phyloP scores from a whole-genome alignment of 371 early-diverging fungal genomes.

The Mortierella sp. region DNA sequence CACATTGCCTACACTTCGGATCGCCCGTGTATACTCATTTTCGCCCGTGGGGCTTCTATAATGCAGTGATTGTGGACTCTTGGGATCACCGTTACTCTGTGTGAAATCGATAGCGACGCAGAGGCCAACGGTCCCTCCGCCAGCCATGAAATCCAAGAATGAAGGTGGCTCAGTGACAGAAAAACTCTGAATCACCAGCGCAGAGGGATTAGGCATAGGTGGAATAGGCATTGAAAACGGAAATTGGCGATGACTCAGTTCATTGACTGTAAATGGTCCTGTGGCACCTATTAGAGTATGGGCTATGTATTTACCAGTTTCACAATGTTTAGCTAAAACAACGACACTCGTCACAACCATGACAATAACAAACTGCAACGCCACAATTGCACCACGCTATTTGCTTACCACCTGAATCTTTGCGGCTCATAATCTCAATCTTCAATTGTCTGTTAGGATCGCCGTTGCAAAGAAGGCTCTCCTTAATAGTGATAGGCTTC shows the following conservation, averaged over 20 bases:
- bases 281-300: constrained; percentile 35
- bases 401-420: constrained; percentile 33
- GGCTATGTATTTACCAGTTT: not conserved
- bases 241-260: constrained; percentile 17
- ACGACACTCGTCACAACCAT: too few relatives aligned
- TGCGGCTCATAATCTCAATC: constrained; percentile 45
- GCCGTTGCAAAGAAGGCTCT: constrained; percentile 45
- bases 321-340: too few relatives aligned
- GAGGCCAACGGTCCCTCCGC: constrained; percentile 58
- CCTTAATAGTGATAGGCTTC: constrained; percentile 43
- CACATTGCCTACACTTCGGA: constrained; percentile 59
- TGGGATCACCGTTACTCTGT: constrained; percentile 61
- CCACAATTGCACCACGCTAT: not conserved
- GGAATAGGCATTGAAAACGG: constrained; percentile 39
- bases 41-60: constrained; percentile 37
- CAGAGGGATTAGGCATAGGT: constrained; percentile 23
- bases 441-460: constrained; percentile 41
- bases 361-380: too few relatives aligned
- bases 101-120: constrained; percentile 68
- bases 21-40: constrained; percentile 62
- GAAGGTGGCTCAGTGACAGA: constrained; percentile 33
- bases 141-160: constrained; percentile 63
- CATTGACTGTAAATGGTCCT: constrained; percentile 11
- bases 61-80: constrained; percentile 57
- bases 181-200: constrained; percentile 24